Evolutionary conservation across 2,329 filamentous ascomycete genomes (phyloP).

Genomic region (Acrocalymma vagum): DNA sequence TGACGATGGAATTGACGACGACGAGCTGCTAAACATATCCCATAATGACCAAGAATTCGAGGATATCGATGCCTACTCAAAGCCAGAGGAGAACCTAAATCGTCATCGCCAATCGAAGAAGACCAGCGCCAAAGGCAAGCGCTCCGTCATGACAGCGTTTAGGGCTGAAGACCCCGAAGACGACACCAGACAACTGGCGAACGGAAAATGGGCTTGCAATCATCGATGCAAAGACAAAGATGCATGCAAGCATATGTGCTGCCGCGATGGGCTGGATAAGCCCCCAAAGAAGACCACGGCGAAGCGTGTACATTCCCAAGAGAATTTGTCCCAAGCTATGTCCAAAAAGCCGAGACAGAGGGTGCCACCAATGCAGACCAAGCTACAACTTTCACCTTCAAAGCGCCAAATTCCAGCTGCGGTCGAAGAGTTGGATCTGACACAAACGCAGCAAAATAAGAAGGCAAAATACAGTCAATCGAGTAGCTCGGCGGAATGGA

Average conservation of each 20-base stretch:
- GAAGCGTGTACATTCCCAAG: conserved; percentile 28
- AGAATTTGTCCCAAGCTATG: conserved; percentile 10
- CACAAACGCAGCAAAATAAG: conserved; percentile 37
- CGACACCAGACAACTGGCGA: conserved; percentile 65
- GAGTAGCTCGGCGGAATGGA: too few relatives aligned
- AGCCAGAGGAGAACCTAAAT: conserved; percentile 25
- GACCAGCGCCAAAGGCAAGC: conserved; percentile 13
- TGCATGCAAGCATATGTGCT: conserved; percentile 76
- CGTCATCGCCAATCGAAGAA: conserved; percentile 31
- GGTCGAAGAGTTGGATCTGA: conserved; percentile 44
- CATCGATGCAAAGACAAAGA: conserved; percentile 72
- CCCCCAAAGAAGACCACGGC: conserved; percentile 56
- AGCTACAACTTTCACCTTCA: conserved; percentile 31
- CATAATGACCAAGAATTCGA: conserved; percentile 52
- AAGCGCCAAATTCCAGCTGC: conserved; percentile 32
- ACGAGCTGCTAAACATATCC: conserved; percentile 59
- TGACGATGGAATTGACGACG: conserved; percentile 62
- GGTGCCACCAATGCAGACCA: conserved; percentile 33
- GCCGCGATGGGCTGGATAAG: conserved; percentile 74
- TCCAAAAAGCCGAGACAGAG: conserved; percentile 7
- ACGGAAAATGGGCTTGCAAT: conserved; percentile 78
- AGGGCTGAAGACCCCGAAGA: conserved; percentile 15
- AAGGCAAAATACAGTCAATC: conserved; percentile 26
- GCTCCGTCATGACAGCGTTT: conserved; percentile 3
- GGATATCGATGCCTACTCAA: conserved; percentile 61